A percentile compares a stretch with the other conserved stretches of the same genome.
Conservation (phyloP, 2,329 filamentous ascomycete genomes). For the Fragosphaeria purpurea region DNA sequence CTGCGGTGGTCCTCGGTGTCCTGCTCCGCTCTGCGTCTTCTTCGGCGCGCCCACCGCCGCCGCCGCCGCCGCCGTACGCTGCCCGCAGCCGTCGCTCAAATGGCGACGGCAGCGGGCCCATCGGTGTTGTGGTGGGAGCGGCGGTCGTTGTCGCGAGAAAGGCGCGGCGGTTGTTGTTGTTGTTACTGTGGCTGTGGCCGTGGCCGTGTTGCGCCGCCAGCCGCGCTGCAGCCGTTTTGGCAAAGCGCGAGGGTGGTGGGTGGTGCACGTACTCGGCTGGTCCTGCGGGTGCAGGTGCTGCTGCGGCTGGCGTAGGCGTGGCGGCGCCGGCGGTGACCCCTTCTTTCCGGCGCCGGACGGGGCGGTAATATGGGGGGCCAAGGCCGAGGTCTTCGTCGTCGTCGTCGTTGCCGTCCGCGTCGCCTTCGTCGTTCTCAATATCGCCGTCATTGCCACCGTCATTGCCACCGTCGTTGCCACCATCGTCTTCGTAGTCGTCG, state of each 20-base stretch:
- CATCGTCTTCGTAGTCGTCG: too few relatives aligned
- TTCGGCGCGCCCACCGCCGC: neutral
- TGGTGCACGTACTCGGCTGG: too few relatives aligned
- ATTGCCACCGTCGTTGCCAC: too few relatives aligned
- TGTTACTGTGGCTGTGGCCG: too few relatives aligned
- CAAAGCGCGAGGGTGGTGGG: too few relatives aligned
- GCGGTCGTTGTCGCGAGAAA: neutral
- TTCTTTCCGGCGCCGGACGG: too few relatives aligned
- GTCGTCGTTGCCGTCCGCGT: neutral
- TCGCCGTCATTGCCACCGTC: too few relatives aligned
- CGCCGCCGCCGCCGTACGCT: slow-evolving; percentile 8
- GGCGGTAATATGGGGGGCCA: neutral
- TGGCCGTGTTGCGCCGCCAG: too few relatives aligned
- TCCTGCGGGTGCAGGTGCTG: neutral
- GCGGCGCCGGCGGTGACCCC: too few relatives aligned
- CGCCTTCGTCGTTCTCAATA: too few relatives aligned
- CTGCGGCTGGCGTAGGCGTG: neutral
- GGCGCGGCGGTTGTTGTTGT: neutral
- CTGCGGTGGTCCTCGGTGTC: neutral
- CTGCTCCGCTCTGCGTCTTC: neutral
- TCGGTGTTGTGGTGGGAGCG: slow-evolving; percentile 14
- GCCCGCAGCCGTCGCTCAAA: slow-evolving; percentile 15
- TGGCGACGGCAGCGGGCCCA: slow-evolving; percentile 14
- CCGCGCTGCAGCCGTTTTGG: too few relatives aligned
- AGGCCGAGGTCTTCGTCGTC: neutral